Conservation (phyloP, 257 asterid genomes). For the Jasminum sambac region DNA sequence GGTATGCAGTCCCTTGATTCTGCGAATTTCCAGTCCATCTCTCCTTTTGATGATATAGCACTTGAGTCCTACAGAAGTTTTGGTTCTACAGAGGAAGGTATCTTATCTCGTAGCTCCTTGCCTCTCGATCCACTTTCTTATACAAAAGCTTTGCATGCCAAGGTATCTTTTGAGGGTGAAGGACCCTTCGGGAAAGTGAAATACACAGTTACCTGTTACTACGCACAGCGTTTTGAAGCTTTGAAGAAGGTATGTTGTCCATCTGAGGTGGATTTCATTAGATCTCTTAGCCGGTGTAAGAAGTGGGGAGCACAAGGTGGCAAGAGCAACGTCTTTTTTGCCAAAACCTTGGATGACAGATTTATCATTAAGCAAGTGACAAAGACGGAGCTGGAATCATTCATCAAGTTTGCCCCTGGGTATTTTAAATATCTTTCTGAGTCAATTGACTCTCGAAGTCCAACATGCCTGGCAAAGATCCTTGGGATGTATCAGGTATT, state of each 20-base stretch:
- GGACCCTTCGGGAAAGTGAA: conserved; percentile 78
- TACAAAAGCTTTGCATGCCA: conserved; percentile 67
- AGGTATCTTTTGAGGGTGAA: conserved; percentile 62
- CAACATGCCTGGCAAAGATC: conserved; percentile 91
- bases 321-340: conserved; percentile 27
- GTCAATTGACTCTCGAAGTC: conserved; percentile 66
- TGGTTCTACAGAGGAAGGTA: conserved; percentile 72
- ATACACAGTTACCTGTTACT: conserved; percentile 75
- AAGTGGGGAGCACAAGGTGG: conserved; percentile 31
- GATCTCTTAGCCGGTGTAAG: conserved; percentile 30
- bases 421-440: conserved; percentile 84
- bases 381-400: conserved; percentile 96
- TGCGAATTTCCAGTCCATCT: conserved; percentile 48
- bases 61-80: conserved; percentile 64
- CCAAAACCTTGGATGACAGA: conserved; percentile 26
- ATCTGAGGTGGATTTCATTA: conserved; percentile 32
- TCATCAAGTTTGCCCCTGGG: conserved; percentile 84
- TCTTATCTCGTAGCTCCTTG: conserved; percentile 56
- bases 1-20: conserved; percentile 51
- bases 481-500: conserved; percentile 64
- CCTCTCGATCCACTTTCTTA: conserved; percentile 62
- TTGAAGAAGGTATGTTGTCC: conserved; percentile 87
- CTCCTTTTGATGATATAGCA: conserved; percentile 58
- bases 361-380: conserved; percentile 51
- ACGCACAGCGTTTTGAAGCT: conserved; percentile 81